Evolutionary conservation across 331 rosid species (phyloP), one percentile per base, ranked within the genome.

Genomic region (Dryas integrifolia): DNA sequence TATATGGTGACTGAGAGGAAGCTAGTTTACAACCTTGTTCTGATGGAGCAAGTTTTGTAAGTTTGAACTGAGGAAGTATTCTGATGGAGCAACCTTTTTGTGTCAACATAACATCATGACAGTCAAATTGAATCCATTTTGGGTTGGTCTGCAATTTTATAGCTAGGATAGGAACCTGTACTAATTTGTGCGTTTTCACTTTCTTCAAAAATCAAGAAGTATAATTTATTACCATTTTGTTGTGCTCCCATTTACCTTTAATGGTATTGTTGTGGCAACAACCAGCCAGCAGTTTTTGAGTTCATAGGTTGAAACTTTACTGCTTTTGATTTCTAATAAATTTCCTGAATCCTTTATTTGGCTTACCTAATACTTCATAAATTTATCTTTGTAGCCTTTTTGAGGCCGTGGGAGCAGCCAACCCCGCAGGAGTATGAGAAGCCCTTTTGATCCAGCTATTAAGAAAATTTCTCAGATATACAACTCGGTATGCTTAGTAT

Each of bases 361-460:
- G 41, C 12, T 18, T 16, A 46, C 14, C 72, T 79, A 66, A 59
- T 52, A 45, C 72, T 50, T 58, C 45, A 65, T 55, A 45, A 58
- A 70, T 67, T 74, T 66, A 49, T 9, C 38, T 76, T 59, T 76
- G 68, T 64, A 92, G 97, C 96, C 72, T 92, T 84, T 85, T 70
- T 83, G 74, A 85, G 86, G 44, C 81, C 87, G 21, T 92, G 97
- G 97, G 96, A 92, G 88, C 96, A 83, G 80, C 93, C 88, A 24
- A 88, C 92, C 48, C 66, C 90, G 2, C 96, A 87, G 85, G 97
- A 87, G 60, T 92, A 80, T 58, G 93, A 67, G 79, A 92, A 92
- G 82, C 97, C 89, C 59, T 89, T 89, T 55, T 87, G 90, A 91
- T 72, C 47, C 59, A 4, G 56, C 69, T 69, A 67, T 69, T 74